These are phyloP conservation scores for Termitomyces sp. DNA, from an alignment of 768 basidiomycete species.

Conservation along the genomic window DNA sequence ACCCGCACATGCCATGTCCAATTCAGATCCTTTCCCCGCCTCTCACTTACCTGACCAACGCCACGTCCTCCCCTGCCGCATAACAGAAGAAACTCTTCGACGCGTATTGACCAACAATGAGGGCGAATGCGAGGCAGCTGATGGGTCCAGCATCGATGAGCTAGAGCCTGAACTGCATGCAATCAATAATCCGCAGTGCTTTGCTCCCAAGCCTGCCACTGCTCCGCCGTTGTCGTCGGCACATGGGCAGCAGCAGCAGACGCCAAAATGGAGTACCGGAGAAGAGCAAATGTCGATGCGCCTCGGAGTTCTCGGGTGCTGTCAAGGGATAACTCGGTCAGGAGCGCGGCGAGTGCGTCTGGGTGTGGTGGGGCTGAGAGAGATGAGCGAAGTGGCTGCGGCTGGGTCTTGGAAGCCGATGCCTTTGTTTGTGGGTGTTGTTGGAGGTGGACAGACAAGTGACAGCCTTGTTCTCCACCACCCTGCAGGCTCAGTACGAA, in stretches of 20 bases:
- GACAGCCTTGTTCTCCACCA: neutral
- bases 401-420: constrained; percentile 24
- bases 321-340: constrained; percentile 14
- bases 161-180: too few species aligned
- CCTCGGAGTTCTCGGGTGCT: too few species aligned
- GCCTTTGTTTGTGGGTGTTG: constrained; percentile 36
- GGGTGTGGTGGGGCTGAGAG: neutral
- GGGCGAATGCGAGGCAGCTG: too few species aligned
- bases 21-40: constrained; percentile 3
- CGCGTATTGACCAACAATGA: neutral
- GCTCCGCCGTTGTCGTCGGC: too few species aligned
- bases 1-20: constrained; percentile 33
- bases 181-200: too few species aligned
- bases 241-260: too few species aligned
- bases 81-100: neutral
- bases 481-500: neutral
- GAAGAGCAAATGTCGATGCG: too few species aligned
- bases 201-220: too few species aligned
- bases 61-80: constrained; percentile 11
- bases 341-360: constrained; percentile 25
- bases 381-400: constrained; percentile 13
- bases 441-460: neutral
- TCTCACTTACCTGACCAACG: neutral
- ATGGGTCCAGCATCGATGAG: too few species aligned
- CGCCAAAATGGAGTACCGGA: too few species aligned